Evolutionary conservation across 108 stramenopile species (phyloP).

Genomic region (Fragilaria radians): DNA sequence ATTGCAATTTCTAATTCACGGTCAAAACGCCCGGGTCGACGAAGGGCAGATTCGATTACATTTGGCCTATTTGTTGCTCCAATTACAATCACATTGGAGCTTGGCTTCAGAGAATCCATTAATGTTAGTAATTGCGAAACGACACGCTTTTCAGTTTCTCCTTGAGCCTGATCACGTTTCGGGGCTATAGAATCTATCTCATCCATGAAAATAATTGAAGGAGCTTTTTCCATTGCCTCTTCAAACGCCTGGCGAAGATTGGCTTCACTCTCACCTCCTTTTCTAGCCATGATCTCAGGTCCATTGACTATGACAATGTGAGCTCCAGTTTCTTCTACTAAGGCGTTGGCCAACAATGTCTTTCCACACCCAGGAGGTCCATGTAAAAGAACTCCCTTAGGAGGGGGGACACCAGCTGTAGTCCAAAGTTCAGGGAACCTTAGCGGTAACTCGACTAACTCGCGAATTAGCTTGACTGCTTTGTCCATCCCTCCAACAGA

Average conservation of each 20-base stretch:
- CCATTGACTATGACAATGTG: conserved; percentile 96
- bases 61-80: conserved; percentile 97
- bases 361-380: conserved; percentile 99
- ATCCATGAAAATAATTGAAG: conserved; percentile 97
- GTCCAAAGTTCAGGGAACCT: conserved; percentile 94
- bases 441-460: conserved; percentile 93
- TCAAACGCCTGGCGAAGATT: conserved; percentile 96
- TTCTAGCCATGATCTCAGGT: conserved; percentile 94
- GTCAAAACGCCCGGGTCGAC: conserved; percentile 96
- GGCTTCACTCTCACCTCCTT: conserved; percentile 95
- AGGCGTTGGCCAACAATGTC: conserved; percentile 92
- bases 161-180: conserved; percentile 95
- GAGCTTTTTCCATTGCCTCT: conserved; percentile 84
- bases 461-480: conserved; percentile 85
- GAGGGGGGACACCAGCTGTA: conserved; percentile 93
- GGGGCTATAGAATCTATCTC: conserved; percentile 98
- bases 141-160: conserved; percentile 93
- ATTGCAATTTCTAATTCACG: conserved; percentile 97
- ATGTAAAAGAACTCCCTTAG: conserved; percentile 93
- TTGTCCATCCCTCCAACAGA: conserved; percentile 93
- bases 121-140: conserved; percentile 96
- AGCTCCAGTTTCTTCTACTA: conserved; percentile 95
- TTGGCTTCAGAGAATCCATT: conserved; percentile 95
- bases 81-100: conserved; percentile 94
- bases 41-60: conserved; percentile 93